Base-by-base conservation (phyloP, 1,284 basidiomycete genomes). In the Heterobasidion irregulare region DNA sequence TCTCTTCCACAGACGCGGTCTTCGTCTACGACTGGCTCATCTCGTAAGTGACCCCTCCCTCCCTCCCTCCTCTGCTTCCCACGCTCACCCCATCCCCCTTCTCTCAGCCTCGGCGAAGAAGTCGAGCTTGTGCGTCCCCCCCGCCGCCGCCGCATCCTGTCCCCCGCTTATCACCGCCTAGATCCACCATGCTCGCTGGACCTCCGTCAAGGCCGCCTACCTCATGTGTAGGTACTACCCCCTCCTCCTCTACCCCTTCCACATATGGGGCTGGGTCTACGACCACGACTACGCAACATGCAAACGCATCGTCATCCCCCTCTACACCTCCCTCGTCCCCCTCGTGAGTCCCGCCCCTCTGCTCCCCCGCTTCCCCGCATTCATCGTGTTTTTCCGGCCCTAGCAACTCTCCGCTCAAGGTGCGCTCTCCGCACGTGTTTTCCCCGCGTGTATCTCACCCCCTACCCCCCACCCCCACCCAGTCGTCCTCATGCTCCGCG, bases 151-250 rank as follows among this genome's bases (percentile, higher is more conserved):
- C 26, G 8, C 34, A 36, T 38, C 34, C 18, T 16, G 12, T 26
- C 2, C 10, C 18, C 2, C 26, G 46, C 12, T 15, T 4, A 45
- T 15, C 18, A 9, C 10, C 16, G 38, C 6, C 15, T 50, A 68
- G 66, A 66, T 68, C 48, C 60, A 65, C 53, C 57, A 56, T 12
- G 56, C 62, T 6, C 55, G 58, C 26, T 66, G 65, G 65, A 64
- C 60, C 12, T 46, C 56, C 2, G 62, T 64, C 48, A 68, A 68
- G 53, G 56, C 54, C 18, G 57, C 59, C 8, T 68, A 66, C 48
- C 51, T 66, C 26, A 53, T 66, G 44, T 66, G 65, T 49, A 64
- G 67, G 9, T 68, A 68, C 54, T 68, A 64, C 52, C 63, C 65
- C 6, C 54, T 68, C 35, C 33, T 60, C 9, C n/a, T 63, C 15